A percentile compares a stretch with the other conserved stretches of the same genome.
phyloP scores from a whole-genome alignment of 2,329 filamentous ascomycete species.

The Cytospora piceicola region DNA sequence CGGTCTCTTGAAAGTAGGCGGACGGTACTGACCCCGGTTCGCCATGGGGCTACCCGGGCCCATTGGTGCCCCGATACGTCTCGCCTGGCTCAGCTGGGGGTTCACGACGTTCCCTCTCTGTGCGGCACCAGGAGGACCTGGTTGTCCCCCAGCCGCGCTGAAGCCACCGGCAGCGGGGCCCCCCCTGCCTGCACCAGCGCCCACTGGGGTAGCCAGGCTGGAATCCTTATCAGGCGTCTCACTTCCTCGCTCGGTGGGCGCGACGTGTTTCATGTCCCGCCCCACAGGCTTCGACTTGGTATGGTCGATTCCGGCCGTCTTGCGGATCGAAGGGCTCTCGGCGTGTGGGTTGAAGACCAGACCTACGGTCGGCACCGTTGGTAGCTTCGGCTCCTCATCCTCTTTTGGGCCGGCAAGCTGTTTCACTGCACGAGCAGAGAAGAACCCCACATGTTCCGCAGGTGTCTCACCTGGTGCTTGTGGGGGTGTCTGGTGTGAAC shows the following conservation, averaged over 20 bases:
- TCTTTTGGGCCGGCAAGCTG: slow-evolving; percentile 52
- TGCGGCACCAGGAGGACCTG: slow-evolving; percentile 15
- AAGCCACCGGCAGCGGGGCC: slow-evolving; percentile 22
- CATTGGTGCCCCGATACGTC: slow-evolving; percentile 63
- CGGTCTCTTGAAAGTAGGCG: slow-evolving; percentile 62
- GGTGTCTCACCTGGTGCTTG: slow-evolving; percentile 30
- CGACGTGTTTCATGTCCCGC: slow-evolving; percentile 57
- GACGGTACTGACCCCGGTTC: slow-evolving; percentile 62
- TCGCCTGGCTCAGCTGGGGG: slow-evolving; percentile 56
- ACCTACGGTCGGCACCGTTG: slow-evolving; percentile 48
- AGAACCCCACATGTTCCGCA: slow-evolving; percentile 63
- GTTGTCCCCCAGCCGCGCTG: slow-evolving; percentile 8
- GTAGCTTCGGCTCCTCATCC: slow-evolving; percentile 46
- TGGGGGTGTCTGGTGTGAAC: slow-evolving; percentile 35
- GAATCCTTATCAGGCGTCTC: slow-evolving; percentile 14
- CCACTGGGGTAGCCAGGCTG: background rate
- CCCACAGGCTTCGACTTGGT: slow-evolving; percentile 73
- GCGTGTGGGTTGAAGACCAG: slow-evolving; percentile 73
- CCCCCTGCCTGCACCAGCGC: slow-evolving; percentile 23
- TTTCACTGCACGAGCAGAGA: slow-evolving; percentile 69
- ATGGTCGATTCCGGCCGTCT: slow-evolving; percentile 87
- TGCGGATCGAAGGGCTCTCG: slow-evolving; percentile 83
- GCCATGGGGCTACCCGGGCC: slow-evolving; percentile 58
- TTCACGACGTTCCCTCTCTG: slow-evolving; percentile 52
- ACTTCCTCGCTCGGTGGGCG: slow-evolving; percentile 41